Conservation (phyloP, 2,329 filamentous ascomycete genomes). For the Phaeophleospora eucalypticola region DNA sequence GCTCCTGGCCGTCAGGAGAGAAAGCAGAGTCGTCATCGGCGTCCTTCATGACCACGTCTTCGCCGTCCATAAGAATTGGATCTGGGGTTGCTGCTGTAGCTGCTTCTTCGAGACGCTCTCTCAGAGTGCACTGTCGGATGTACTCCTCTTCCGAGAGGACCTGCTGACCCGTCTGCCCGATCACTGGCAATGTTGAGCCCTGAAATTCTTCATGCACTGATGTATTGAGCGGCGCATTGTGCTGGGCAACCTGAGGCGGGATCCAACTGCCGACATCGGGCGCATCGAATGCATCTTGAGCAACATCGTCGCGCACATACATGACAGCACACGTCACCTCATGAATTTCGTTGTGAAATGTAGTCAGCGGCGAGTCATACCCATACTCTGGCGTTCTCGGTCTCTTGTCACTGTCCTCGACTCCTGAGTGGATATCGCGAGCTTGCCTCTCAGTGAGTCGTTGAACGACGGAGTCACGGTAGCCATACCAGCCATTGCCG, state of each 20-base stretch:
- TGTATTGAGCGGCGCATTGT: constrained; percentile 4
- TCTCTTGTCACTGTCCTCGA: constrained; percentile 1
- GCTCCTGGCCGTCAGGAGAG: constrained; percentile 33
- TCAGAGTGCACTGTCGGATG: neutral
- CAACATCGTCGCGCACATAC: constrained; percentile 23
- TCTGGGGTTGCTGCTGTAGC: constrained; percentile 9
- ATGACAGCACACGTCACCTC: constrained; percentile 27
- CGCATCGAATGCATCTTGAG: constrained; percentile 12
- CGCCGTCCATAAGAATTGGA: constrained; percentile 38
- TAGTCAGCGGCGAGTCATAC: constrained; percentile 23
- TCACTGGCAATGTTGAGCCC: neutral
- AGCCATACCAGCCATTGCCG: constrained; percentile 56
- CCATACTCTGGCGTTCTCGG: constrained; percentile 10
- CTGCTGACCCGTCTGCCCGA: neutral
- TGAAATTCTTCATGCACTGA: constrained; percentile 13
- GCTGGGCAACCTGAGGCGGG: constrained; percentile 4
- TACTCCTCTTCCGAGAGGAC: constrained; percentile 3
- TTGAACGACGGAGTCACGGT: constrained; percentile 50
- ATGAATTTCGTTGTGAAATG: constrained; percentile 9
- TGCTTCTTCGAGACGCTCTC: constrained; percentile 5
- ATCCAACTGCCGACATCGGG: constrained; percentile 14
- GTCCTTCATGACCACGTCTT: constrained; percentile 33
- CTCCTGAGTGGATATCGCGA: constrained; percentile 36
- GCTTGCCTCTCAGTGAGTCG: constrained; percentile 56
- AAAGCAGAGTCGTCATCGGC: constrained; percentile 17